phyloP scores from a whole-genome alignment of 352 stramenopile species.

The Globisporangium okanoganense region DNA sequence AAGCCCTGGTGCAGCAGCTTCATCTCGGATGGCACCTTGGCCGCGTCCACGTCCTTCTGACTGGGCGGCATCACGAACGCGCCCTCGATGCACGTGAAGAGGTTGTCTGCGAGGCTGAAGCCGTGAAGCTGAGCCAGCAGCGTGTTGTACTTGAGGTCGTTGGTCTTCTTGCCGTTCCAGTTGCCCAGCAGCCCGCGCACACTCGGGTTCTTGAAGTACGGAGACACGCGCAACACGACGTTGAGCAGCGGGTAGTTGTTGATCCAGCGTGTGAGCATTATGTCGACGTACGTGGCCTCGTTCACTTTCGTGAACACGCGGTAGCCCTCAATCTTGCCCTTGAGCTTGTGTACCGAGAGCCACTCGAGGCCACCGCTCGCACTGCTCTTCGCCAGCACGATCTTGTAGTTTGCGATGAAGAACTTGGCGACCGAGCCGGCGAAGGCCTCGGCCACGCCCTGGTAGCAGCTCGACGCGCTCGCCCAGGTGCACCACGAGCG shows the following conservation, averaged over 20 bases:
- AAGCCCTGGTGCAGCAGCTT: slow-evolving; percentile 8
- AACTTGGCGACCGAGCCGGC: slow-evolving; percentile 25
- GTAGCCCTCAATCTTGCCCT: slow-evolving; percentile 19
- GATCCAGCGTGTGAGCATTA: slow-evolving; percentile 22
- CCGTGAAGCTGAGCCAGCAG: slow-evolving; percentile 19
- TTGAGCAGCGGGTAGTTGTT: slow-evolving; percentile 28
- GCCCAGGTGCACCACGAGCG: slow-evolving; percentile 5
- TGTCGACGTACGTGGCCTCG: slow-evolving; percentile 27
- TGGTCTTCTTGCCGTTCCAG: slow-evolving; percentile 23
- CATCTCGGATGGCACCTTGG: not conserved
- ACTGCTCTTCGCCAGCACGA: slow-evolving; percentile 19
- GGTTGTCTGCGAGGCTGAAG: slow-evolving; percentile 15
- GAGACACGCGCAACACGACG: slow-evolving; percentile 22
- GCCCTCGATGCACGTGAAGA: slow-evolving; percentile 26
- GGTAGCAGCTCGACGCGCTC: slow-evolving; percentile 24
- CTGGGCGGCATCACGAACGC: slow-evolving; percentile 15
- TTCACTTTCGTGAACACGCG: slow-evolving; percentile 24
- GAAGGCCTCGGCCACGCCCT: slow-evolving; percentile 23
- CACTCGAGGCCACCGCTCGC: slow-evolving; percentile 18
- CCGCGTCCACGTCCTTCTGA: slow-evolving; percentile 22
- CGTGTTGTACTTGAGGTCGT: slow-evolving; percentile 21
- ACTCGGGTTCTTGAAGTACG: slow-evolving; percentile 21
- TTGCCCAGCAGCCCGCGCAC: slow-evolving; percentile 26
- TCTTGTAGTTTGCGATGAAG: slow-evolving; percentile 23
- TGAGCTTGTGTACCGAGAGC: slow-evolving; percentile 24